Evolutionary conservation across 1,139 yeast species (phyloP), one percentile per base, ranked within the genome.

Genomic region (Scheffersomyces quercinus): DNA sequence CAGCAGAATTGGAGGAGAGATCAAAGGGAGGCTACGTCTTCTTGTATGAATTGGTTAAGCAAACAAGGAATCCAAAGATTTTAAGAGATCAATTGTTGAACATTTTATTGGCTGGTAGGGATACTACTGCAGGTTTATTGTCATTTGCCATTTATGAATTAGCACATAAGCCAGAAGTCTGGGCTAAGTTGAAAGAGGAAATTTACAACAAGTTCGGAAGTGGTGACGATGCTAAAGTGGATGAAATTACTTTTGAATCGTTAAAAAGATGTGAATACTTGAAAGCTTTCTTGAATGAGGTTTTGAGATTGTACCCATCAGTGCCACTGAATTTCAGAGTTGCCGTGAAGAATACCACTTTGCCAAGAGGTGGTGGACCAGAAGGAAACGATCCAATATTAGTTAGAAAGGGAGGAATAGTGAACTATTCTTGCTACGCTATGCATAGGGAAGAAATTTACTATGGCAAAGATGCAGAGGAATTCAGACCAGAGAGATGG

Each of bases 401-500:
- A 46, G 60, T 79, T 29, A 67, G 67, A 38, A 76, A 77, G 67
- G 74, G 83, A 34, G 67, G 76, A 6, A 59, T 65, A 10, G 72
- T 78, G 32, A 64, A 64, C 16, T 80, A 77, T 58, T 49, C 69
- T 20, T 74, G 75, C 9, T 76, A 66, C 51, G 56, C 67, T 12
- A 68, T 77, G 50, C 85, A 81, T 52, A 70, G 82, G 49, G 59
- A 67, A 44, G 60, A 60, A 38, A 58, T 58, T 30, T 60, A 62
- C 50, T 80, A 76, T 64, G 85, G 84, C 35, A 63, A 70, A 39
- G 82, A 78, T 47, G 71, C 81, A 7, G 46, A 50, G 4, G 73
- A 54, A 37, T 79, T 74, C 62, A 65, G 66, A 39, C 83, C 83
- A 5, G 82, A 77, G 48, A 67, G 82, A 49, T 78, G 82, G 82